Percentiles rank a stretch among this genome's conserved stretches.
phyloP scores from a whole-genome alignment of 257 asterid genomes.

The Jaltomata sinuosa region DNA sequence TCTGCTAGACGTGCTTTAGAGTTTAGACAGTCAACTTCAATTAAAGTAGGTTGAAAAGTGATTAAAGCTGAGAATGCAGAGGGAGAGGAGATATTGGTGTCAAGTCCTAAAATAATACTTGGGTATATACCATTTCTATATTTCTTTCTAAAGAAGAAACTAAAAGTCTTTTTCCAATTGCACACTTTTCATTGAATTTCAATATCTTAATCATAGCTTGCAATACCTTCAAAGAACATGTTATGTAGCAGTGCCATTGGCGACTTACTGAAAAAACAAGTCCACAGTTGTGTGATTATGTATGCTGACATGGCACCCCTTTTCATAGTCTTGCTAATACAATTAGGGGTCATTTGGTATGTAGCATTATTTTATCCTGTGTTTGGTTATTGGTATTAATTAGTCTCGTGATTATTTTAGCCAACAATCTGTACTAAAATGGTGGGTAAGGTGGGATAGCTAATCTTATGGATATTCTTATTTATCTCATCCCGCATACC shows the following conservation, averaged over 20 bases:
- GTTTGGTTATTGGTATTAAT: background rate
- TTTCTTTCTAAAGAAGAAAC: background rate
- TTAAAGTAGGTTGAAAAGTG: background rate
- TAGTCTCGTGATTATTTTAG: background rate
- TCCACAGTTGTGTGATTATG: background rate
- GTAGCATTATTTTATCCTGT: accelerated
- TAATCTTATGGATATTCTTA: too few species aligned
- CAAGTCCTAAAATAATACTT: background rate
- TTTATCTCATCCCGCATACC: background rate
- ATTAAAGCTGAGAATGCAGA: background rate
- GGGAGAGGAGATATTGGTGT: background rate
- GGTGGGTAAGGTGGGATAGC: background rate
- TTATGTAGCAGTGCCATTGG: background rate
- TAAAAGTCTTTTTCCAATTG: background rate
- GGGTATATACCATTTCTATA: background rate
- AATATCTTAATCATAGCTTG: background rate
- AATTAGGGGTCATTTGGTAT: background rate
- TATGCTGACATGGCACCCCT: background rate
- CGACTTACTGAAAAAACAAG: background rate
- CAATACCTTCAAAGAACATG: background rate
- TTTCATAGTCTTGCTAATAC: background rate
- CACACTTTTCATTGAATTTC: background rate
- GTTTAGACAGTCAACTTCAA: background rate
- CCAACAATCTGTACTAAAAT: background rate
- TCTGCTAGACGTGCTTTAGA: background rate